Percentiles rank a stretch among this genome's conserved stretches.
Conservation (phyloP, 257 asterid genomes). For the Penstemon newberryi region DNA sequence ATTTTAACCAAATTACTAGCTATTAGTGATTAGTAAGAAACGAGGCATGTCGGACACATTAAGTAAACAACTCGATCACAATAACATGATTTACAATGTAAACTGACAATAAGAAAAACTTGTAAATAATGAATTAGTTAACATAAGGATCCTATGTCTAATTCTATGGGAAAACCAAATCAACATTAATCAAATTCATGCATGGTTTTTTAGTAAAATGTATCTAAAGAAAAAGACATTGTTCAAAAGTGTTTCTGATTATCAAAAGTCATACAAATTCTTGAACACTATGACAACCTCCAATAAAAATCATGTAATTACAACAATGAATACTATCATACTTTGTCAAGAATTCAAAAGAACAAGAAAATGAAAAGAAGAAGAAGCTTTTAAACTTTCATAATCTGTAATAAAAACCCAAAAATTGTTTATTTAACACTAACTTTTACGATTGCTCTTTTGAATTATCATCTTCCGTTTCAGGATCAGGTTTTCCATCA, state of each 20-base stretch:
- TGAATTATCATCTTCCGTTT: slow-evolving; percentile 31
- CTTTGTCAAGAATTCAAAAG: not conserved
- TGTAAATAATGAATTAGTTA: too few relatives aligned
- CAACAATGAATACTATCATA: slow-evolving; percentile 10
- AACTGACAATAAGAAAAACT: too few relatives aligned
- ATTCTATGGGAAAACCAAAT: too few relatives aligned
- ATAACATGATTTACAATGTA: too few relatives aligned
- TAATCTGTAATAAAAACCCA: not conserved
- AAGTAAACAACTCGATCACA: too few relatives aligned
- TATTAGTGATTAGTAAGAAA: too few relatives aligned
- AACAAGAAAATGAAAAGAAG: slow-evolving; percentile 1
- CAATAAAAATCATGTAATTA: slow-evolving; percentile 18
- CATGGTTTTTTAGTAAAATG: not conserved
- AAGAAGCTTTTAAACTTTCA: not conserved
- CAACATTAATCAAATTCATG: not conserved
- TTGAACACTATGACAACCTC: slow-evolving; percentile 12
- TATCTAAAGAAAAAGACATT: not conserved
- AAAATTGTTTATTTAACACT: not conserved
- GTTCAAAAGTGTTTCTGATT: not conserved
- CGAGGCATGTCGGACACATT: too few relatives aligned
- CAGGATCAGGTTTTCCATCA: slow-evolving; percentile 19
- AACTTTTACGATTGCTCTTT: slow-evolving; percentile 25
- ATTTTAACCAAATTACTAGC: too few relatives aligned
- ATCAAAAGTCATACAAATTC: slow-evolving; percentile 26
- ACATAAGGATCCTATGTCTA: too few relatives aligned